Evolutionary conservation across 2,329 filamentous ascomycete genomes (phyloP), one percentile per base, ranked within the genome.

Genomic region (Aureobasidium sp.): DNA sequence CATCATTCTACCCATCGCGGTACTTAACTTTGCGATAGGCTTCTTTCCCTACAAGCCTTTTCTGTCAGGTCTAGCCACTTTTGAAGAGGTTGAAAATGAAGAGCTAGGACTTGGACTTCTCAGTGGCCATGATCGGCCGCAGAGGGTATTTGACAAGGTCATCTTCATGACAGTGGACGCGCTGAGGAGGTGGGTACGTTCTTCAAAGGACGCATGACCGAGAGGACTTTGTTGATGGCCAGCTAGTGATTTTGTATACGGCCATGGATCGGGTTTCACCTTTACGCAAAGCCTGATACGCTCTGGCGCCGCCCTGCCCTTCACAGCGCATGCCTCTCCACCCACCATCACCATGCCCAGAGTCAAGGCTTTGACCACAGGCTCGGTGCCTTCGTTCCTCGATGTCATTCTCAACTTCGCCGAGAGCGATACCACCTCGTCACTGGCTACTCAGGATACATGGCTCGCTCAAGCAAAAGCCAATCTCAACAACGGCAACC

Each of bases 21-120:
- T 79, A 52, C 69, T 80, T 22, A 70, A 88, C 66, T 97, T 97
- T 74, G 92, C 90, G 29, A 84, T 86, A 36, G 93, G 94, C 15
- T 99, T 99, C 81, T 99, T 99, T 71, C 94, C 94, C 8, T 97
- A 97, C 77, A 99, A 99, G 72, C 91, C 94, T 2, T 88, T 96
- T 67, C 81, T 99, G 52, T 86, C 92, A 12, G 94, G 94, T 4
- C 78, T 96, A 51, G 92, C 94, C 17, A 69, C 66, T 1, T 70
- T 70, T 42, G 65, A 68, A 39, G 66, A 70, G 58, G 62, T 61
- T 17, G 45, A 65, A 51, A 55, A 65, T 49, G 53, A 61, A 56
- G 65, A 64, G 58, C 42, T 63, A 22, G 63, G 60, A 53, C 34
- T 66, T 34, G 49, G 53, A 1, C 12, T 53, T 14, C 34, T 57